These are phyloP conservation scores for Talaromyces stipitatus DNA, from an alignment of 495 filamentous ascomycete genomes.

Conservation along the genomic window DNA sequence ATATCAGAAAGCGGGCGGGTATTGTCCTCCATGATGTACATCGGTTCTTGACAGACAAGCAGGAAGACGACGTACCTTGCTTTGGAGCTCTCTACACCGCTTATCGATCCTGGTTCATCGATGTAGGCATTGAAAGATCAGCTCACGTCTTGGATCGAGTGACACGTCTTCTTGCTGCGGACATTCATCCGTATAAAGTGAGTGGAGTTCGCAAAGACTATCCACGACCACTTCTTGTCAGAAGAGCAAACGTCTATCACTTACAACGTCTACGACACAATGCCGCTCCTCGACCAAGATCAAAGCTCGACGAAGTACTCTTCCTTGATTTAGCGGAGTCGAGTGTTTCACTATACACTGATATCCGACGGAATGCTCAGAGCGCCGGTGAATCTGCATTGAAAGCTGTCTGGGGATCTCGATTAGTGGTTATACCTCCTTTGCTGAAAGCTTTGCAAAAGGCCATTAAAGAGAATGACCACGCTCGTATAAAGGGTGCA, in stretches of 20 bases:
- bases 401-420: conserved; percentile 81
- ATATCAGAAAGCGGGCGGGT: conserved; percentile 72
- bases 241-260: conserved; percentile 90
- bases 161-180: conserved; percentile 68
- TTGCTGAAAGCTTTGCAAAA: conserved; percentile 71
- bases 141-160: conserved; percentile 89
- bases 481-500: conserved; percentile 86
- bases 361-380: conserved; percentile 90
- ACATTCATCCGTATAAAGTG: conserved; percentile 88
- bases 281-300: conserved; percentile 74
- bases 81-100: conserved; percentile 89
- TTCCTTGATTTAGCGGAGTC: conserved; percentile 86
- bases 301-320: conserved; percentile 72
- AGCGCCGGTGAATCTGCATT: conserved; percentile 86
- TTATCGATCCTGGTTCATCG: conserved; percentile 93
- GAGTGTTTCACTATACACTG: conserved; percentile 88
- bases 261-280: conserved; percentile 90
- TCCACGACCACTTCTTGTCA: conserved; percentile 78
- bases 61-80: conserved; percentile 92
- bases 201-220: conserved; percentile 89
- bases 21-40: conserved; percentile 75
- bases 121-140: conserved; percentile 92
- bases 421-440: conserved; percentile 80
- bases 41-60: conserved; percentile 69
- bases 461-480: conserved; percentile 75